Conservation (phyloP, 352 stramenopile species). For the Phytophthora europaea region DNA sequence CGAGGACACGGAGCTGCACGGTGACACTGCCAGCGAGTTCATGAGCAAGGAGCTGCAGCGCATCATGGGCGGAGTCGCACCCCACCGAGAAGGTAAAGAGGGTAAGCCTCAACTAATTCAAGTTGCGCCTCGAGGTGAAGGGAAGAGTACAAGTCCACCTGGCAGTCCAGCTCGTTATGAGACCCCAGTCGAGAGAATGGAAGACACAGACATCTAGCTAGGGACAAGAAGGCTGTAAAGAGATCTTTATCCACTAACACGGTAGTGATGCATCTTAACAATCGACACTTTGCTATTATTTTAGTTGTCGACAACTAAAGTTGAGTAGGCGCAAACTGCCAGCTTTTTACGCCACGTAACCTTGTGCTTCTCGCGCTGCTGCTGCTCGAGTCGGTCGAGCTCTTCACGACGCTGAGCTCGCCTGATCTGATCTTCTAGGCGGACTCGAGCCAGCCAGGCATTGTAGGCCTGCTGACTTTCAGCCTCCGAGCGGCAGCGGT, state of each 20-base stretch:
- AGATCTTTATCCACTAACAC: neutral
- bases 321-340: slow-evolving; percentile 79
- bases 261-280: neutral
- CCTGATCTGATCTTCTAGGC: slow-evolving; percentile 56
- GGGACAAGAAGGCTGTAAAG: neutral
- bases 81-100: slow-evolving; percentile 3
- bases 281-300: neutral
- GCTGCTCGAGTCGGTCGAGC: slow-evolving; percentile 28
- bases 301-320: slow-evolving; percentile 19
- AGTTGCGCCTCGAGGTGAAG: slow-evolving; percentile 33
- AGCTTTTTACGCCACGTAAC: slow-evolving; percentile 73
- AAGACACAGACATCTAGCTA: slow-evolving; percentile 56
- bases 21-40: slow-evolving; percentile 68
- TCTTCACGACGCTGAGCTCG: slow-evolving; percentile 43
- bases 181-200: slow-evolving; percentile 29
- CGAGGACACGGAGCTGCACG: slow-evolving; percentile 88
- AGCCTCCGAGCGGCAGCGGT: neutral
- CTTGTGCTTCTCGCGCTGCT: slow-evolving; percentile 50
- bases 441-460: slow-evolving; percentile 59
- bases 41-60: slow-evolving; percentile 81
- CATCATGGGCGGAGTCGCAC: slow-evolving; percentile 59
- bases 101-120: slow-evolving; percentile 53
- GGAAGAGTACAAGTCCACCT: slow-evolving; percentile 4
- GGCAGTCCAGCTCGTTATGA: slow-evolving; percentile 15
- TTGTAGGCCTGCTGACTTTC: slow-evolving; percentile 40